Evolutionary conservation across 164 flowering plant species (phyloP).

Genomic region (Nymphaea thermarum): DNA sequence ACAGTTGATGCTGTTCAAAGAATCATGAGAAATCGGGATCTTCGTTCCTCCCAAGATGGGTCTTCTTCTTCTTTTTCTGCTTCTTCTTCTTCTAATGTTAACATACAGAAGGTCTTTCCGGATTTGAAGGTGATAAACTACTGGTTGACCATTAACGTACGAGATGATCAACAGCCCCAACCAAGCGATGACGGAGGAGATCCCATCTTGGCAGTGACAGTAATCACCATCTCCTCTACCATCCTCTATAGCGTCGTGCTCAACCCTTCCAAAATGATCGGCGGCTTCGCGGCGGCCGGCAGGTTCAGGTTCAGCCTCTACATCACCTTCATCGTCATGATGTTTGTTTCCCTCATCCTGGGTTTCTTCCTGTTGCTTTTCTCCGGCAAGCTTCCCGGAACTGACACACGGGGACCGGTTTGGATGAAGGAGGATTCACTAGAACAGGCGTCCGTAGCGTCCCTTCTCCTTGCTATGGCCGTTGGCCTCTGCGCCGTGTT

Average conservation of each 20-base stretch:
- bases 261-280: neutral
- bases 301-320: neutral
- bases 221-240: neutral
- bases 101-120: neutral
- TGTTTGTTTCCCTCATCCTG: neutral
- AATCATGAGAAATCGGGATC: neutral
- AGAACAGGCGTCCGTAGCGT: neutral
- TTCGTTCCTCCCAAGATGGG: neutral
- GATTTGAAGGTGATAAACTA: neutral
- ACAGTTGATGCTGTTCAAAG: no score
- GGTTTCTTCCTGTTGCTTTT: neutral
- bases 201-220: neutral
- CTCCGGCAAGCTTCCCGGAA: neutral
- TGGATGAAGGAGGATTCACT: neutral
- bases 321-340: neutral
- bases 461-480: neutral
- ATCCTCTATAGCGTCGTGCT: neutral
- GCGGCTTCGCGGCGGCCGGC: neutral
- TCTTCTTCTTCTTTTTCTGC: neutral
- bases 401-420: neutral
- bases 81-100: neutral
- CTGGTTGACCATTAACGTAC: neutral
- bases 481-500: neutral
- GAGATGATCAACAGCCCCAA: neutral
- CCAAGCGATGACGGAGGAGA: neutral